Base-by-base conservation (phyloP, 768 basidiomycete genomes). In the Dacryopinax primogenitus region DNA sequence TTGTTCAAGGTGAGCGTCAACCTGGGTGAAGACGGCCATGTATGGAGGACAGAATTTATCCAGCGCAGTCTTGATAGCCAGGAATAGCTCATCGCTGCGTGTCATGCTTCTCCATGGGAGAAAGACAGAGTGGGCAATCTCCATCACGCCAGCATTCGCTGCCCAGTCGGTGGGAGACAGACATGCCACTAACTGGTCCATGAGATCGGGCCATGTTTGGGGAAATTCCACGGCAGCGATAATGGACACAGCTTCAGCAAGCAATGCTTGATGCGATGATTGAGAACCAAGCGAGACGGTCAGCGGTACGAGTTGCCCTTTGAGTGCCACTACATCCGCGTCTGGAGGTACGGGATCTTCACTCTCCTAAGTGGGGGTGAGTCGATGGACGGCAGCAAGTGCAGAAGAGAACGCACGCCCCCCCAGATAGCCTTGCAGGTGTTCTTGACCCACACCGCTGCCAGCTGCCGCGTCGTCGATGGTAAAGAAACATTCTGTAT, bases 101-200 rank as follows among this genome's bases (percentile, higher is more conserved):
- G 92, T 88, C 70, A 88, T 88, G 1, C 91, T 85, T 45, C 95
- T 84, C 95, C 95, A 99, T 58, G 86, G 87, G 44, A 80, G 83
- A 78, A 97, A 98, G 71, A 99, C 97, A 37, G 92, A 94, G 74
- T 97, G 96, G 0, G 93, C 93, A 0, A 93, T 93, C 72, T 96
- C 84, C 45, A 99, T 81, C 9, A 99, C 90, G 61, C 89, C 90
- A 26, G 94, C 79, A 74, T 96, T 98, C 68, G 90, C 74, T 66
- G 86, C 85, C 72, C 91, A 94, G 70, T 95, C 85, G 1, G 86
- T 82, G 2, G 79, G 77, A 1, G 91, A 92, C 15, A 98, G 81
- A 35, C 90, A 92, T 21, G 76, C 73, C 21, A 95, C 89, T 47
- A 99, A 85, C 88, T 93, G 91, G 93, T 92, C 88, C 70, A 96